phyloP scores from a whole-genome alignment of 2,329 filamentous ascomycete species.

The Cladosporium sp. region DNA sequence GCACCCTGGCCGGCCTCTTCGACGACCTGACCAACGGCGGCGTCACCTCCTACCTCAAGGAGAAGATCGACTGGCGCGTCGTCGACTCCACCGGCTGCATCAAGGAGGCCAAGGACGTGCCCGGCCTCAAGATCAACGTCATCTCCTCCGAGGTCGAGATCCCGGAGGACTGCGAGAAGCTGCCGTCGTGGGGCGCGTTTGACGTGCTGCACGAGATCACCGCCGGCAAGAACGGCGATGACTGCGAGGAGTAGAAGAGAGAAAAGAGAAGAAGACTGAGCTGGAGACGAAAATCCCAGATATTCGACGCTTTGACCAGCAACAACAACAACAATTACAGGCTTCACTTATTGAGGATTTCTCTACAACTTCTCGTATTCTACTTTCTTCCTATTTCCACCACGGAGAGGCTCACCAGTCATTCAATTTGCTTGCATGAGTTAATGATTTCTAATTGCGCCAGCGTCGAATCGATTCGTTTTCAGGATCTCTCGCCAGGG shows the following conservation, averaged over 20 bases:
- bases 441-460: constrained; percentile 12
- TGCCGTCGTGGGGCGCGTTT: constrained; percentile 8
- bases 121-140: constrained; percentile 10
- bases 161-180: background rate
- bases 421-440: constrained; percentile 3
- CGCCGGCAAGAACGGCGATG: constrained; percentile 1
- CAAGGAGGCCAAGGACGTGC: constrained; percentile 10
- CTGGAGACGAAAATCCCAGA: too few relatives aligned
- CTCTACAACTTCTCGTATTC: too few relatives aligned
- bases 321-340: too few relatives aligned
- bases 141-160: constrained; percentile 11
- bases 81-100: constrained; percentile 9
- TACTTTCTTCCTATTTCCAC: too few relatives aligned
- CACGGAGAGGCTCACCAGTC: too few relatives aligned
- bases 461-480: background rate
- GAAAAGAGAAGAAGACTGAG: too few relatives aligned
- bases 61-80: constrained; percentile 12
- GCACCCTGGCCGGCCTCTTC: constrained; percentile 3
- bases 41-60: constrained; percentile 11
- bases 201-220: constrained; percentile 11
- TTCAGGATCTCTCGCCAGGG: background rate
- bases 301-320: too few relatives aligned
- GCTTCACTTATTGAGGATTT: too few relatives aligned
- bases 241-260: constrained; percentile 1
- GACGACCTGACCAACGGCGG: constrained; percentile 11